These are phyloP conservation scores for Saprolegnia parasitica DNA, from an alignment of 352 stramenopile species.

Conservation along the genomic window DNA sequence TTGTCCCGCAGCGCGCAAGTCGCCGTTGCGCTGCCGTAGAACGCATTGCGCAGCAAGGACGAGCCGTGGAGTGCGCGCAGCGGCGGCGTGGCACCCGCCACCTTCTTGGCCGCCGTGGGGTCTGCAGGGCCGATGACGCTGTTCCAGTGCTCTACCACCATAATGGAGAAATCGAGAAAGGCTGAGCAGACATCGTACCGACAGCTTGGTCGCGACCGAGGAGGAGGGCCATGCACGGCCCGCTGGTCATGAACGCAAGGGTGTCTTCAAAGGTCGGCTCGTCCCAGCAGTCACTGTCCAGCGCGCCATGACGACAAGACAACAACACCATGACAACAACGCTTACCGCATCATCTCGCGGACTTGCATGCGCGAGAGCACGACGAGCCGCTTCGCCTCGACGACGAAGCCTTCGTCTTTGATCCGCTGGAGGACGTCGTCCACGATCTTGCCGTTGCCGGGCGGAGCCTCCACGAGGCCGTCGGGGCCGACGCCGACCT, in stretches of 20 bases:
- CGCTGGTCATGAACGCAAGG: conserved; percentile 51
- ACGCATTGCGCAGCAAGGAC: conserved; percentile 52
- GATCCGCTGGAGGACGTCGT: conserved; percentile 39
- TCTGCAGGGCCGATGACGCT: conserved; percentile 57
- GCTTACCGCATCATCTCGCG: conserved; percentile 41
- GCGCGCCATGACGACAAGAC: too few relatives aligned
- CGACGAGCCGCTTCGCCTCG: conserved; percentile 34
- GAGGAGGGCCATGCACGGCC: conserved; percentile 57
- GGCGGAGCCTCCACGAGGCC: conserved; percentile 28
- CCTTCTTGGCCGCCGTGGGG: conserved; percentile 41
- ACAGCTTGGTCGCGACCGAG: conserved; percentile 34
- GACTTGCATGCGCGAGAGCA: conserved; percentile 39
- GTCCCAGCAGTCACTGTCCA: conserved; percentile 33
- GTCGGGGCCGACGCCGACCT: conserved; percentile 39
- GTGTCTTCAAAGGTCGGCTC: conserved; percentile 39
- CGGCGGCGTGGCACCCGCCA: conserved; percentile 44
- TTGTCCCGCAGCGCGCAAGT: conserved; percentile 57
- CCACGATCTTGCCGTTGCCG: conserved; percentile 40
- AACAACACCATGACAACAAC: conserved; percentile 32
- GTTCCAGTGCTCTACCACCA: conserved; percentile 39
- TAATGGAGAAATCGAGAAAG: not conserved
- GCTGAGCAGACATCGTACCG: not conserved
- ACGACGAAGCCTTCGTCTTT: conserved; percentile 56
- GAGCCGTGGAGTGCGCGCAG: conserved; percentile 71
- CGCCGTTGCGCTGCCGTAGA: conserved; percentile 54